Base-by-base conservation (phyloP, 495 filamentous ascomycete species). In the Zalerion maritima region DNA sequence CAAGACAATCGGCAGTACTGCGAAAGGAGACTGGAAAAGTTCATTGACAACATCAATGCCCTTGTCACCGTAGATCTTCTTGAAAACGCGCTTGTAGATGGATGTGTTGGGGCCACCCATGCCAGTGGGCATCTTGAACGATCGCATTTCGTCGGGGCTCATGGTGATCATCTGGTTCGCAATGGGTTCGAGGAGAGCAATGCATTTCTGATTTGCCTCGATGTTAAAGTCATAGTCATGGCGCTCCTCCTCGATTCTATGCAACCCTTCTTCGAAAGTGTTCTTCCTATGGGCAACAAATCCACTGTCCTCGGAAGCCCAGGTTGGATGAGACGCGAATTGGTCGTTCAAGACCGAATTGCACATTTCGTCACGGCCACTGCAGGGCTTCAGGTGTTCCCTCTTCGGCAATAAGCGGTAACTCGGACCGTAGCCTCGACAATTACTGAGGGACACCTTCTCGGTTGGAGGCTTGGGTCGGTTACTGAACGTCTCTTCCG, bases 161-260 rank as follows among this genome's bases (percentile, higher is more conserved):
- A 93, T 72, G 16, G 73, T 68, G 2, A 80, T 58, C 53, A 96
- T 81, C 40, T 87, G 75, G 42, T 91, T 80, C 0, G 81, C 83
- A 31, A 94, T 82, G 0, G 91, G 91, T 48, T 94, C 85, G 9
- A 99, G 72, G 2, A 96, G 69, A 49, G 94, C 86, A 38, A 99
- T 87, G 16, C 86, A 93, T 31, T 91, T 80, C 14, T 69, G 67
- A 43, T 85, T 92, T 8, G 84, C 81, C 54, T 96, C 91, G 33
- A 99, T 91, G 52, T 92, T 89, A 52, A 85, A 91, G 46, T 99
- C 91, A 49, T 99, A 99, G 48, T 99, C 91, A 46, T 99, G 91
- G 9, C 91, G 73, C 46, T 99, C 91, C 47, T 99, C 91, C 54
- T 99, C 91, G 37, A 96, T 93, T 10, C 89, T 71, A 42, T 96